Base-by-base conservation (phyloP, 176 grass and related monocot genomes). In the Bonia amplexicaulis region DNA sequence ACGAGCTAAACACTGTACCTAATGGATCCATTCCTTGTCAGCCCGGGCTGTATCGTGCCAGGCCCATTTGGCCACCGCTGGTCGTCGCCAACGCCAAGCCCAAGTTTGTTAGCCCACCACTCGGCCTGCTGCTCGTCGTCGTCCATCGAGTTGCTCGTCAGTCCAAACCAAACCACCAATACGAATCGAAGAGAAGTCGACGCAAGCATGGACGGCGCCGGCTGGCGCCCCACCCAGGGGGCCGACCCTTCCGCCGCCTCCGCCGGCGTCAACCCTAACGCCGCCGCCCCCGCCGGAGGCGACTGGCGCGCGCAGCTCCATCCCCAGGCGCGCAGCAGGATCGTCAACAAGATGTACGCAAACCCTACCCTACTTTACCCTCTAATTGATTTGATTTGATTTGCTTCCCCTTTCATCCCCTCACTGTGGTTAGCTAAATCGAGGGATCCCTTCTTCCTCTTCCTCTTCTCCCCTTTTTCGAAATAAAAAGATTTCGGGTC, bases 261-360 rank as follows among this genome's bases (percentile, higher is more conserved):
- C 74, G 54, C 67, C 31, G 81, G 80, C 35, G 79, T 71, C 19
- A 88, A 82, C 66, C 73, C 94, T 6, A 80, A 55, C 82, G 74
- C 74, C 29, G 51, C 71, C 37, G 79, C 23, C 29, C 65, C 85
- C 27, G 76, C 74, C 40, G 87, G 79, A 6, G 55, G 42, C 59
- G 86, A 96, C 60, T 96, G 93, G 96, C 88, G 96, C 42, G 11
- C n/a, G 46, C 93, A 92, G 57, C 88, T 99, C 41, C 90, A 89
- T 71, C 88, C 90, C 13, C 88, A 94, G 68, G 89, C 93, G 16
- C 93, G 96, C 55, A 83, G 15, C 70, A 90, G 88, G 85, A 91
- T 94, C 71, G 91, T 99, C 51, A 96, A 93, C 16, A 96, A 90
- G 88, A 96, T 96, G 96, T 96, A 79, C 9, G 76, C 44, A 7